Evolutionary conservation across 2,329 filamentous ascomycete genomes (phyloP).

Genomic region (Botrytis fragariae): DNA sequence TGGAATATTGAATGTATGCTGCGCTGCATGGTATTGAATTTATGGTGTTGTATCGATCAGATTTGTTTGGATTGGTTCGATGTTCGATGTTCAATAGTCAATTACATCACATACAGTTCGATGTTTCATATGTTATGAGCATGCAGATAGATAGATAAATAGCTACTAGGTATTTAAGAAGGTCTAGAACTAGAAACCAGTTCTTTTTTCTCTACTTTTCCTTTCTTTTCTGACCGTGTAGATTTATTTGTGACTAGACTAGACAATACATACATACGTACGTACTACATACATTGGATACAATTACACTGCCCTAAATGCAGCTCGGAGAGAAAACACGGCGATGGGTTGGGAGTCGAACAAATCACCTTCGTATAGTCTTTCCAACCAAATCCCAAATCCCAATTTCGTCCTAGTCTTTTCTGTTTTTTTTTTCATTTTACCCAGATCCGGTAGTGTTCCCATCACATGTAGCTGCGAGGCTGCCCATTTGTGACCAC

Average conservation of each 20-base stretch:
- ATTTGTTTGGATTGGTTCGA: background rate
- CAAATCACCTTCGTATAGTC: background rate
- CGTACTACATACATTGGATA: background rate
- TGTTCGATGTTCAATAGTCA: background rate
- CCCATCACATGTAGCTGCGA: background rate
- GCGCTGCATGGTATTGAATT: background rate
- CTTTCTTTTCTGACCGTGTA: background rate
- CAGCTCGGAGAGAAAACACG: background rate
- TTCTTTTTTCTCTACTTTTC: background rate
- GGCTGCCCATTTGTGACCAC: constrained; percentile 13
- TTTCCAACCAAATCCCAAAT: background rate
- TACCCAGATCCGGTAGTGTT: background rate
- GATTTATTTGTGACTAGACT: background rate
- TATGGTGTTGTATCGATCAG: background rate
- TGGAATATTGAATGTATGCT: background rate
- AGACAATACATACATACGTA: background rate
- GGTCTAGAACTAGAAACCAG: background rate
- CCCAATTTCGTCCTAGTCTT: background rate
- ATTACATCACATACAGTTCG: background rate
- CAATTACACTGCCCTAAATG: background rate
- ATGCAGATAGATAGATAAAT: no score
- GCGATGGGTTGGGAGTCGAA: background rate
- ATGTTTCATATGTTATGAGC: background rate
- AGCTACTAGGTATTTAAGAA: background rate
- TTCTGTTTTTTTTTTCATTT: background rate